These are phyloP conservation scores for Globisporangium paddicum DNA, from an alignment of 352 stramenopile species.

Conservation along the genomic window DNA sequence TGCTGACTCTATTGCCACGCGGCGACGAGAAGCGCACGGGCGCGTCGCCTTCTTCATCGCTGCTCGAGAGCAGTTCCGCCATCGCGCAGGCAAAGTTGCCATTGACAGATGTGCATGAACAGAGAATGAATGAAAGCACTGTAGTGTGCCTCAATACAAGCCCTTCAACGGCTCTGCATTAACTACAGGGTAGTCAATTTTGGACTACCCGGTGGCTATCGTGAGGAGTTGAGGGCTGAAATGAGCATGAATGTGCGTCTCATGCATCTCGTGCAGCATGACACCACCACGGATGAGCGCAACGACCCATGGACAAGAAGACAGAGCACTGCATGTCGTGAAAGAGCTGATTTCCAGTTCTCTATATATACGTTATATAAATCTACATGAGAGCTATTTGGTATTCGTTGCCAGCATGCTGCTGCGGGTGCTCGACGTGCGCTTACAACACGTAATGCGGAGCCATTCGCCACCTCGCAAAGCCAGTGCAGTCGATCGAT, in stretches of 20 bases:
- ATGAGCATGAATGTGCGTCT: too few relatives aligned
- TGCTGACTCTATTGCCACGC: background rate
- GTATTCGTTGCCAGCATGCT: background rate
- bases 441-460: conserved; percentile 1
- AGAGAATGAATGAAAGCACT: background rate
- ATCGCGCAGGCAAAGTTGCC: conserved; percentile 15
- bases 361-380: conserved; percentile 25
- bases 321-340: background rate
- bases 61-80: conserved; percentile 64
- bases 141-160: background rate
- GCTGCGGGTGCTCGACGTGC: background rate
- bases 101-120: background rate
- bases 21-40: conserved; percentile 1
- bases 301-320: background rate
- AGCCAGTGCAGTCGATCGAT: background rate
- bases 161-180: background rate
- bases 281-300: background rate
- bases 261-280: background rate
- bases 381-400: conserved; percentile 17
- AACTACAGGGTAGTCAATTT: conserved; percentile 16
- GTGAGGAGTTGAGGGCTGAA: too few relatives aligned
- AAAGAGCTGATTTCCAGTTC: conserved; percentile 3
- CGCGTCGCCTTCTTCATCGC: conserved; percentile 28
- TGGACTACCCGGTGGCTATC: too few relatives aligned
- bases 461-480: background rate